A percentile compares a stretch with the other conserved stretches of the same genome.
These are phyloP conservation scores for Fusarium devonianum DNA, from an alignment of 2,329 filamentous ascomycete species.

Conservation along the genomic window DNA sequence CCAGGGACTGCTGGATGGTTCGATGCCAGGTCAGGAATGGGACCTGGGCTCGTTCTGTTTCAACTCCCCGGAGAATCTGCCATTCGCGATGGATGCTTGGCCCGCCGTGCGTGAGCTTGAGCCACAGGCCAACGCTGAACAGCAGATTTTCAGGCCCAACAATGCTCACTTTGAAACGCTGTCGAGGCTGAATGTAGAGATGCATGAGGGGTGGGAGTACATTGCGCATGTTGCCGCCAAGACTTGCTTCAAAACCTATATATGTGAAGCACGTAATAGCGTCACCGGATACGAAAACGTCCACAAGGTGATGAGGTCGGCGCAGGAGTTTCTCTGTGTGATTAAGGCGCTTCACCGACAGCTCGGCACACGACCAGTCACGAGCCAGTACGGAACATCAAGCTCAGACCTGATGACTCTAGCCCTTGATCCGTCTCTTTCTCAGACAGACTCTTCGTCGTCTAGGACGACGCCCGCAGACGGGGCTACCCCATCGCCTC, in stretches of 20 bases:
- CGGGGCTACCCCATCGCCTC: slow-evolving; percentile 6
- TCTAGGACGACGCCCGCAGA: slow-evolving; percentile 2
- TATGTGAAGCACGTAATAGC: slow-evolving; percentile 17
- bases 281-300: slow-evolving; percentile 34
- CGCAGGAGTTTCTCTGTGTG: slow-evolving; percentile 40
- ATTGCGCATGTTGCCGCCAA: slow-evolving; percentile 8
- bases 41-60: slow-evolving; percentile 24
- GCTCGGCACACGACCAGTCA: slow-evolving; percentile 20
- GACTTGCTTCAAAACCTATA: slow-evolving; percentile 18
- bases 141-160: slow-evolving; percentile 13
- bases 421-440: slow-evolving; percentile 3
- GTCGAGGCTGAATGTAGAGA: slow-evolving; percentile 35
- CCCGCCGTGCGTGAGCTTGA: slow-evolving; percentile 22
- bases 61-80: slow-evolving; percentile 16
- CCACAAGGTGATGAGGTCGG: slow-evolving; percentile 28
- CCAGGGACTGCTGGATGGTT: slow-evolving; percentile 25
- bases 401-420: slow-evolving; percentile 18
- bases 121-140: slow-evolving; percentile 3
- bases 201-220: slow-evolving; percentile 27
- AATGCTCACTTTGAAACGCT: slow-evolving; percentile 31
- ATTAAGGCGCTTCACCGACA: slow-evolving; percentile 39
- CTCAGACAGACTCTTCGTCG: slow-evolving; percentile 2
- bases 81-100: slow-evolving; percentile 35
- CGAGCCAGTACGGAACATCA: slow-evolving; percentile 5
- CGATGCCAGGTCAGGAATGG: slow-evolving; percentile 14